These are phyloP conservation scores for Echria macrotheca DNA, from an alignment of 495 filamentous ascomycete species.

Conservation along the genomic window DNA sequence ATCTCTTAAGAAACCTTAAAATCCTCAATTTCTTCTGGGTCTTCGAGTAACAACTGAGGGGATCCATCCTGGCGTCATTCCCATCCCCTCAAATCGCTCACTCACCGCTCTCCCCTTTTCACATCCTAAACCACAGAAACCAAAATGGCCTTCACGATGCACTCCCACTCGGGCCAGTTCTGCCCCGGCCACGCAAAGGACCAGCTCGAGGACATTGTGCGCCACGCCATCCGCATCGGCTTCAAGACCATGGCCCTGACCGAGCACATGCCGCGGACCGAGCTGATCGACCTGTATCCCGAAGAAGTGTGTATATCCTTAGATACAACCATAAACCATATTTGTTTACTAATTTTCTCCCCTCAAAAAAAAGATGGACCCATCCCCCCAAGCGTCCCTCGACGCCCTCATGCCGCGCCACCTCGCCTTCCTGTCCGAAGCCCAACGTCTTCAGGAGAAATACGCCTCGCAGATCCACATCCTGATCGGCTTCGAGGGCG, in stretches of 20 bases:
- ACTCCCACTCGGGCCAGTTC: conserved; percentile 97
- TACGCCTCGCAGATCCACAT: conserved; percentile 71
- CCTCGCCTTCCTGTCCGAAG: conserved; percentile 65
- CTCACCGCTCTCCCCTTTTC: too few species aligned
- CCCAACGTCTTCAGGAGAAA: conserved; percentile 59
- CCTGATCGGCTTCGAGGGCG: conserved; percentile 85
- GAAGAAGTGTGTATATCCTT: conserved; percentile 62
- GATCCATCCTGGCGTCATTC: neutral
- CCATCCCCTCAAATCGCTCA: neutral
- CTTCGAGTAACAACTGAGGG: neutral
- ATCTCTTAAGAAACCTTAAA: too few species aligned
- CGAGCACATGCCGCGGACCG: conserved; percentile 90
- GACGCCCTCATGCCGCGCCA: conserved; percentile 49
- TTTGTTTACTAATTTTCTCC: conserved; percentile 13
- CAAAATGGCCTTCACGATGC: conserved; percentile 94
- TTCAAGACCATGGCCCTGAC: conserved; percentile 83
- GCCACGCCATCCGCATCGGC: conserved; percentile 67
- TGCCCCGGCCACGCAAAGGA: conserved; percentile 83
- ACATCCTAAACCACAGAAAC: too few species aligned
- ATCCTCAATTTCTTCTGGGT: neutral
- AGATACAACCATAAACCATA: too few species aligned
- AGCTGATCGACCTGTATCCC: conserved; percentile 74
- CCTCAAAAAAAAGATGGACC: conserved; percentile 25
- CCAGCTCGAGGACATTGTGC: conserved; percentile 76
- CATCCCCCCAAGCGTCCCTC: conserved; percentile 33